phyloP scores from a whole-genome alignment of 2,329 filamentous ascomycete genomes.

The Colletotrichum scovillei region DNA sequence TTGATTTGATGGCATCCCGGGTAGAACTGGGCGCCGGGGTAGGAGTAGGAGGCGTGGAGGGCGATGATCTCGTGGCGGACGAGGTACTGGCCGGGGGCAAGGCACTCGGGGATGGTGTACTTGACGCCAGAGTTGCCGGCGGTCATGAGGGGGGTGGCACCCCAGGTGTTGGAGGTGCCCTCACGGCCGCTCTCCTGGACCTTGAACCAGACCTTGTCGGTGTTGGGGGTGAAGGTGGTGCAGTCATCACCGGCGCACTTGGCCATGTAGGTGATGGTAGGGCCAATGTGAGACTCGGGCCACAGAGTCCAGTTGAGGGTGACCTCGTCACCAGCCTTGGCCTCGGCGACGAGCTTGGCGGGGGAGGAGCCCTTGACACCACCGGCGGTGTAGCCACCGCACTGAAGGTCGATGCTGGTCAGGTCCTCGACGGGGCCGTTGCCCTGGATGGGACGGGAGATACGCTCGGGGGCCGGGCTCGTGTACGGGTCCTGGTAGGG shows the following conservation, averaged over 20 bases:
- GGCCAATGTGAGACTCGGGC: conserved; percentile 63
- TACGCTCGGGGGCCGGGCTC: conserved; percentile 54
- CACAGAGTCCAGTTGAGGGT: conserved; percentile 66
- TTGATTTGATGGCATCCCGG: conserved; percentile 65
- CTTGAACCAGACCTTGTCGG: conserved; percentile 65
- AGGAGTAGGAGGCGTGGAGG: conserved; percentile 55
- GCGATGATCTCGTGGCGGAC: conserved; percentile 65
- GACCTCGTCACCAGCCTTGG: conserved; percentile 63
- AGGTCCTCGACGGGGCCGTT: conserved; percentile 69
- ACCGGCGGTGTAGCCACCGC: conserved; percentile 62
- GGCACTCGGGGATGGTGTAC: conserved; percentile 62
- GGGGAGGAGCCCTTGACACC: conserved; percentile 61
- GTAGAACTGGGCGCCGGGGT: conserved; percentile 64
- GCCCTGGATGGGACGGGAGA: conserved; percentile 66
- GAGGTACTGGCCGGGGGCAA: conserved; percentile 61
- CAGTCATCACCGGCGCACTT: conserved; percentile 65
- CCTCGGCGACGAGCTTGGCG: conserved; percentile 64
- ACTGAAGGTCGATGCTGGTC: conserved; percentile 65
- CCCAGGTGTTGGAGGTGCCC: conserved; percentile 63
- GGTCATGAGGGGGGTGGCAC: conserved; percentile 56
- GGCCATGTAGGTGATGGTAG: conserved; percentile 70
- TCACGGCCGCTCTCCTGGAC: conserved; percentile 60
- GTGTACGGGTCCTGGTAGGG: conserved; percentile 57
- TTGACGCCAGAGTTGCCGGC: conserved; percentile 51
- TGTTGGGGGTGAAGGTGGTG: conserved; percentile 59